Base-by-base conservation (phyloP, 345 rosid species). In the Gossypium anomalum region DNA sequence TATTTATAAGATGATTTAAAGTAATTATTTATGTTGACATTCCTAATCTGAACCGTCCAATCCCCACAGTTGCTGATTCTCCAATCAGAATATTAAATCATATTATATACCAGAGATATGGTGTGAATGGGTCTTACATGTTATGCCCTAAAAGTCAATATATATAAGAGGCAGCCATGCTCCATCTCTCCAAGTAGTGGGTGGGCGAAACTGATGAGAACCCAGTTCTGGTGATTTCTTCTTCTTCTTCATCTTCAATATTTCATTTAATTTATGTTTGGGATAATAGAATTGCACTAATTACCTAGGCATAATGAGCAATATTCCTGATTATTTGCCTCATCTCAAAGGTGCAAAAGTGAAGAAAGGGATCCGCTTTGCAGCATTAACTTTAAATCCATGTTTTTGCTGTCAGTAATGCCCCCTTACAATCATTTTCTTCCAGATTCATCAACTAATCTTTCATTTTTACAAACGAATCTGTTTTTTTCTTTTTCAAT, bases 361-460 rank as follows among this genome's bases (percentile, higher is more conserved):
- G n/a, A 71, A 41, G 49, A n/a, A n/a, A 71, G 74, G 74, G 74
- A 56, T 55, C 74, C 74, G 74, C 74, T 71, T 71, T 71, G 74
- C 74, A 71, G 64, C 74, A 19, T 41, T 20, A 38, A 55, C 62
- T 56, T 4, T 34, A 6, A 71, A 71, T 2, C 52, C 51, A 55
- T 38, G 52, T 38, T 55, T 55, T 56, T 53, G 52, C 74, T 71
- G 64, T 56, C 74, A 56, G 74, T 71, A 71, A 38, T 71, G 60
- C 73, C 64, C 63, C 63, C 63, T 53, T 14, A 70, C 51, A 51
- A 15, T 34, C 41, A 34, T 34, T 34, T 34, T 34, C 41, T 34
- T 34, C 41, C 41, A 34, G 41, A 5, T 5, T 34, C 41, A 34
- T 5, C 7, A 34, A 5, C 41, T 34, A 4, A 34, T 34, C 41